Percentiles rank a stretch among this genome's conserved stretches.
phyloP scores from a whole-genome alignment of 129 eudicot species.

The Artemisia annua region DNA sequence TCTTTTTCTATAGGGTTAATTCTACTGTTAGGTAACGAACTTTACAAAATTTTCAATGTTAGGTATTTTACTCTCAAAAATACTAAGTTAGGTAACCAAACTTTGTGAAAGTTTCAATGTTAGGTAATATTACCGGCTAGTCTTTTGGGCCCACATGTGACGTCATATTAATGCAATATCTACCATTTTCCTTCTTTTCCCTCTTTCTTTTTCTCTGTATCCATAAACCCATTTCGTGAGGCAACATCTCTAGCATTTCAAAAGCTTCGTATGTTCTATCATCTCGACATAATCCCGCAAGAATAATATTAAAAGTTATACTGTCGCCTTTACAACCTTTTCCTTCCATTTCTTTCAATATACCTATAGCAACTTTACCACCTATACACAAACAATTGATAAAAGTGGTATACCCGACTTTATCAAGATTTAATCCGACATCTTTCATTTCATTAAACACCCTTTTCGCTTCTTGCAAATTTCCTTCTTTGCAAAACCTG shows the following conservation, averaged over 20 bases:
- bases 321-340: conserved; percentile 62
- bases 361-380: conserved; percentile 45
- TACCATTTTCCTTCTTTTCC: too few species aligned
- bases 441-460: conserved; percentile 60
- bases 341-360: conserved; percentile 68
- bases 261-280: conserved; percentile 66
- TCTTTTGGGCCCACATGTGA: too few species aligned
- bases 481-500: conserved; percentile 72
- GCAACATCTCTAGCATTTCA: conserved; percentile 59
- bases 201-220: too few species aligned
- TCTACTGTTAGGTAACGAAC: too few species aligned
- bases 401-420: conserved; percentile 64
- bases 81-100: too few species aligned
- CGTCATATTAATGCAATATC: too few species aligned
- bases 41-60: too few species aligned
- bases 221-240: too few species aligned
- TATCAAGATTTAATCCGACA: conserved; percentile 56
- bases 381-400: conserved; percentile 62
- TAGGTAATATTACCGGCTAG: too few species aligned
- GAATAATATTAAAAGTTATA: conserved; percentile 64
- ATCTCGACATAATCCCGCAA: conserved; percentile 64
- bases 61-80: too few species aligned
- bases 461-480: conserved; percentile 54
- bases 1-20: too few species aligned
- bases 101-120: too few species aligned